A percentile compares a stretch with the other conserved stretches of the same genome.
phyloP scores from a whole-genome alignment of 192 early-diverging fungal genomes.

The Coemansia sp. region DNA sequence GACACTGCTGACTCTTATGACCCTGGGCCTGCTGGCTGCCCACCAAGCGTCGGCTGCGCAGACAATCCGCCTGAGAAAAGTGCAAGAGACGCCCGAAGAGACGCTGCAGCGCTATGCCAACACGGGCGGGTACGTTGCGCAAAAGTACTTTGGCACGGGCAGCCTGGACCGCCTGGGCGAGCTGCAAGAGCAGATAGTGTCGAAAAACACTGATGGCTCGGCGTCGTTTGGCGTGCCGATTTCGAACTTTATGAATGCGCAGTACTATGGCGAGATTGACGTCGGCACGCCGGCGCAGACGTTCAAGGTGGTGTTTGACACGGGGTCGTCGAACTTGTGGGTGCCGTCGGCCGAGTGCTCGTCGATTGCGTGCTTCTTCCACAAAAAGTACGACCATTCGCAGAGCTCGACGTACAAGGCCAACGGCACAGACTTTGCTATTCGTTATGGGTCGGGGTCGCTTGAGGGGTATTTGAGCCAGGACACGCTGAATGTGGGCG shows the following conservation, averaged over 20 bases:
- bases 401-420: conserved; percentile 75
- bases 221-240: conserved; percentile 73
- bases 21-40: conserved; percentile 37
- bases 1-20: conserved; percentile 30
- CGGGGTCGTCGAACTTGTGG: conserved; percentile 94
- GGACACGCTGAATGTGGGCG: conserved; percentile 76
- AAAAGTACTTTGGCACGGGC: conserved; percentile 72
- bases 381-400: conserved; percentile 79
- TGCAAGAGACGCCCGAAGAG: conserved; percentile 60
- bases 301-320: conserved; percentile 93
- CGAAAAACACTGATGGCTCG: conserved; percentile 56
- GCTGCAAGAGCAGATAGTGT: conserved; percentile 51
- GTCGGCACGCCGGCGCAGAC: conserved; percentile 86
- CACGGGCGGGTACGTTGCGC: conserved; percentile 65
- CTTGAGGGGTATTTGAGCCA: conserved; percentile 92
- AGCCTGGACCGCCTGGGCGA: conserved; percentile 33
- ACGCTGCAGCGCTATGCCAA: conserved; percentile 63
- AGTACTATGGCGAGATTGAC: conserved; percentile 91
- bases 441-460: conserved; percentile 89
- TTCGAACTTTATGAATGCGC: conserved; percentile 93
- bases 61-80: conserved; percentile 64
- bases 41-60: conserved; percentile 23
- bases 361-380: conserved; percentile 96
- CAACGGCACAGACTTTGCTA: conserved; percentile 95
- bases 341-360: conserved; percentile 91